Evolutionary conservation across 2,329 filamentous ascomycete species (phyloP), one percentile per base, ranked within the genome.

Genomic region (Akanthomyces lecanii): DNA sequence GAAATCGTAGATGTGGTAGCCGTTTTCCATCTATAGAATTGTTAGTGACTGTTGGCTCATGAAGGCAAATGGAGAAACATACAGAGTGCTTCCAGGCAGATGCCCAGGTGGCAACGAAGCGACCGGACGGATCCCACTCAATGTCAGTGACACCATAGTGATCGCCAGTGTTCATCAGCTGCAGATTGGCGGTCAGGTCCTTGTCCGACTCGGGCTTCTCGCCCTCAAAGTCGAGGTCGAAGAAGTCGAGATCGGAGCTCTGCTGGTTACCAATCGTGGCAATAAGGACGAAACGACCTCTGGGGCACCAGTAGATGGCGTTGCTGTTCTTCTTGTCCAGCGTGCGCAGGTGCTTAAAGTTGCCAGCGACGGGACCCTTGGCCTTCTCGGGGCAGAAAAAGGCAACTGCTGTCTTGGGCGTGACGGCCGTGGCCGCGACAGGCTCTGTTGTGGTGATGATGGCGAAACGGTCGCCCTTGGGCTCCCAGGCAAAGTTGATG

Each of bases 281-380:
- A 62, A 99, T 87, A 53, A 98, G 89, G 44, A 98, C 94, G 72
- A 99, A 99, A 55, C 95, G 89, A 61, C 95, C 95, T 76, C 89
- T 91, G 28, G 95, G 95, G 23, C 92, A 96, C 95, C 95, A 99
- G 86, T 98, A 98, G 73, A 99, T 99, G 68, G 91, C 93, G 74
- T 99, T 99, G 85, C 90, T 97, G 80, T 96, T 98, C 87, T 98
- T 98, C 87, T 98, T 98, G 71, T 99, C 95, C 62, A 97, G 83
- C 10, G 93, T 98, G 67, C 92, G 88, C 69, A 98, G 88, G 74
- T 96, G 91, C 82, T 94, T 96, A 85, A 98, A 99, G 83, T 96
- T 97, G 67, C 95, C 95, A 40, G 91, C 82, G 28, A 85, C 83
- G 59, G 85, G 75, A 33, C 84, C 91, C 85, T 98, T 99, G 72